Percentiles rank a stretch among this genome's conserved stretches.
Conservation (phyloP, 2,329 filamentous ascomycete species). For the Aureobasidium sp. region DNA sequence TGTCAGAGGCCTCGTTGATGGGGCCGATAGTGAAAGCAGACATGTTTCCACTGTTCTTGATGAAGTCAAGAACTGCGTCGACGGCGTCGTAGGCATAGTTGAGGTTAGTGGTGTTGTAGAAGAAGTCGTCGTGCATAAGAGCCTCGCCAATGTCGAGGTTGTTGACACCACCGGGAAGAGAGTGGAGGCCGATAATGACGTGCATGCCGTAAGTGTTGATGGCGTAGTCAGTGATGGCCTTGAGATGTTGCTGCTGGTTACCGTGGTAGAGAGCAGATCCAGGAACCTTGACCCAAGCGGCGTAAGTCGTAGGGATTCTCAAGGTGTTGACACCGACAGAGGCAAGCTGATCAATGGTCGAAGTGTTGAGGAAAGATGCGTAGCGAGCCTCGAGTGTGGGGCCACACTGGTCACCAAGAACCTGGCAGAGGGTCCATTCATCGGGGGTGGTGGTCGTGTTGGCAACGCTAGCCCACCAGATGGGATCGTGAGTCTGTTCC, state of each 20-base stretch:
- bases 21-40: slow-evolving; percentile 13
- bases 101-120: slow-evolving; percentile 28
- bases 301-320: slow-evolving; percentile 30
- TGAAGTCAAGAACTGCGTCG: slow-evolving; percentile 14
- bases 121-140: slow-evolving; percentile 27
- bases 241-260: slow-evolving; percentile 25
- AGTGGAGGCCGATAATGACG: slow-evolving; percentile 29
- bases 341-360: slow-evolving; percentile 28
- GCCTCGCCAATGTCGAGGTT: slow-evolving; percentile 20
- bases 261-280: slow-evolving; percentile 27
- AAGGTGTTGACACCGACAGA: slow-evolving; percentile 25
- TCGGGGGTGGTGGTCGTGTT: slow-evolving; percentile 20
- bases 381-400: slow-evolving; percentile 25
- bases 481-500: slow-evolving; percentile 19
- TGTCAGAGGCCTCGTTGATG: slow-evolving; percentile 22
- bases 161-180: slow-evolving; percentile 27
- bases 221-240: slow-evolving; percentile 27
- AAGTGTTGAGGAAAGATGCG: slow-evolving; percentile 24
- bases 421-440: slow-evolving; percentile 29
- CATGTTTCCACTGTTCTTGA: slow-evolving; percentile 5
- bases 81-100: slow-evolving; percentile 19
- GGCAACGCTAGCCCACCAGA: slow-evolving; percentile 22
- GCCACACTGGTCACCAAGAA: slow-evolving; percentile 24
- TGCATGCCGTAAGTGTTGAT: slow-evolving; percentile 30
- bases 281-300: slow-evolving; percentile 30